Base-by-base conservation (phyloP, 2,329 filamentous ascomycete genomes). In the Blastomyces parvus region DNA sequence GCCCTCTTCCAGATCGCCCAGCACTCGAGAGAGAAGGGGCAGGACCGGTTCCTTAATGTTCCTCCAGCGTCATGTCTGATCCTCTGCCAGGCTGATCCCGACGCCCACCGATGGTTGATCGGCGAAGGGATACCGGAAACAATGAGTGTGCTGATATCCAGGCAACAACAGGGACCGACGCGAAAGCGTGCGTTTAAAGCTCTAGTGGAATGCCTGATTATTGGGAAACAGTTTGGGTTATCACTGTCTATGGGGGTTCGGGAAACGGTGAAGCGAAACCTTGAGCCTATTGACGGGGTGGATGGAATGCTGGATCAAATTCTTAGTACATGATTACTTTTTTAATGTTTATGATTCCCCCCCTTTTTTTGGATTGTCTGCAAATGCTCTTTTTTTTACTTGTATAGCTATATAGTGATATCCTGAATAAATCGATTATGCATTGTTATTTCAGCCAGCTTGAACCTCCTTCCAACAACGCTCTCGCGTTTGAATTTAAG, bases 1-100 rank as follows among this genome's bases (percentile, higher is more conserved):
- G 62, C 65, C 66, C 42, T 73, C 66, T 64, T 73, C 66, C 62
- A 72, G 64, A 63, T 73, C 67, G 60, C 68, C 64, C 53, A 70
- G 68, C 46, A 65, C 65, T 58, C 64, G 7, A 19, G 63, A 8
- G 64, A 66, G 58, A 55, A 66, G 56, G 67, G 67, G 65, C 66
- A 63, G 60, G 62, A 66, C 58, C 60, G 63, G 25, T 66, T 67
- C 62, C 65, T 68, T 48, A 66, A 67, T 50, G 59, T 68, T 38
- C 62, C 63, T 48, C 61, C 67, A 0, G 68, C 67, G 58, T 11
- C 69, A 64, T 69, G 68, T 63, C 62, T 69, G 62, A 66, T 70
- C 55, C 65, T 70, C 62, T 70, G 67, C 59, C 68, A 68, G 61
- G 62, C 65, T 38, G 66, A 68, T 30, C 55, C 66, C 61, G 58